These are phyloP conservation scores for Alternaria rosae DNA, from an alignment of 2,329 filamentous ascomycete species.

Conservation along the genomic window DNA sequence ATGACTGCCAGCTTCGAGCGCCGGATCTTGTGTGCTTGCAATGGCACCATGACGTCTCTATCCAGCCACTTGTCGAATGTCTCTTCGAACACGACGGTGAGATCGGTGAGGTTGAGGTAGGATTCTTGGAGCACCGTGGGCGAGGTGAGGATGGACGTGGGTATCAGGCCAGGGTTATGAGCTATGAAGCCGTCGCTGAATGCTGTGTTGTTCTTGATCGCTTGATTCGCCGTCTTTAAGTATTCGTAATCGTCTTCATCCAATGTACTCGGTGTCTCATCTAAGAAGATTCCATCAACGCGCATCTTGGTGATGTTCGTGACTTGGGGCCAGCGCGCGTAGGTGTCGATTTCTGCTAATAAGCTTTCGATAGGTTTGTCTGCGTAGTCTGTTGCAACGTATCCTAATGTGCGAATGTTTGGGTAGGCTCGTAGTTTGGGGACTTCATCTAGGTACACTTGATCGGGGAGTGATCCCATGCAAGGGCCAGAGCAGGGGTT, in stretches of 20 bases:
- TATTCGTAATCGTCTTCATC: slow-evolving; percentile 29
- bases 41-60: slow-evolving; percentile 25
- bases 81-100: slow-evolving; percentile 45
- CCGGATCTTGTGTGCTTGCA: slow-evolving; percentile 27
- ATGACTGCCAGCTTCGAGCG: slow-evolving; percentile 37
- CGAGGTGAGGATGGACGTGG: slow-evolving; percentile 25
- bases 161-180: slow-evolving; percentile 40
- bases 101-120: slow-evolving; percentile 41
- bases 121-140: slow-evolving; percentile 26
- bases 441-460: slow-evolving; percentile 49
- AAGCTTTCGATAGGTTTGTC: slow-evolving; percentile 36
- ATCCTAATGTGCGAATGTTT: slow-evolving; percentile 61
- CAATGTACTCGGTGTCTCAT: slow-evolving; percentile 56
- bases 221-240: slow-evolving; percentile 27
- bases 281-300: slow-evolving; percentile 62
- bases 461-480: slow-evolving; percentile 34
- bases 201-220: slow-evolving; percentile 27
- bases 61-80: slow-evolving; percentile 40
- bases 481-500: slow-evolving; percentile 56
- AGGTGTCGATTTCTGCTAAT: slow-evolving; percentile 55
- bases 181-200: slow-evolving; percentile 39
- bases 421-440: slow-evolving; percentile 51
- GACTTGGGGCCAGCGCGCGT: slow-evolving; percentile 55
- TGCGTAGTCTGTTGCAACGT: slow-evolving; percentile 61
- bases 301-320: slow-evolving; percentile 49